A percentile compares a stretch with the other conserved stretches of the same genome.
These are phyloP conservation scores for Cercospora brassicicola DNA, from an alignment of 2,329 filamentous ascomycete genomes.

Conservation along the genomic window DNA sequence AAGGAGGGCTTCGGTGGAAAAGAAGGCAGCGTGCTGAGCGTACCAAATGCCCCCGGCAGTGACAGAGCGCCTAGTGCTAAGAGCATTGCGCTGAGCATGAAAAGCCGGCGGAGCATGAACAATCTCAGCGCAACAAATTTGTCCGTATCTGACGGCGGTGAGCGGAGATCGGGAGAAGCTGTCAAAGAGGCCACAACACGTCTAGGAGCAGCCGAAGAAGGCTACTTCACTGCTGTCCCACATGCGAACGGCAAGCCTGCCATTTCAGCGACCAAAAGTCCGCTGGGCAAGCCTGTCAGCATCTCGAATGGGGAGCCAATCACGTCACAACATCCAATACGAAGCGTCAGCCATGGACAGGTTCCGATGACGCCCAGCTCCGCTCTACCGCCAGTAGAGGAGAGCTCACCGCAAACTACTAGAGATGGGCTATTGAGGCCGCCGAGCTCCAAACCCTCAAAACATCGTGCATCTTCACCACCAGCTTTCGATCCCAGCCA, in stretches of 20 bases:
- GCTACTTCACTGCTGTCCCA: constrained; percentile 47
- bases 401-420: constrained; percentile 30
- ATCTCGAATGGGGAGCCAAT: constrained; percentile 24
- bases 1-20: constrained; percentile 38
- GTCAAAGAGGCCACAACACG: constrained; percentile 31
- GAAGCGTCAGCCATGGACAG: constrained; percentile 25
- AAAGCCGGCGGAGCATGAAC: constrained; percentile 32
- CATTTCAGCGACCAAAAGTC: constrained; percentile 37
- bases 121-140: constrained; percentile 22
- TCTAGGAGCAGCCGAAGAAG: constrained; percentile 44
- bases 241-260: constrained; percentile 39
- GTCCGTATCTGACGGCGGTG: constrained; percentile 30
- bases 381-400: constrained; percentile 33
- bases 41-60: constrained; percentile 27
- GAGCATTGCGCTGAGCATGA: constrained; percentile 41
- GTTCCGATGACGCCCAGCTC: constrained; percentile 29
- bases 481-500: constrained; percentile 40
- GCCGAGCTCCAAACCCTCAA: constrained; percentile 22
- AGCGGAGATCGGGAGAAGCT: constrained; percentile 36
- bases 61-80: constrained; percentile 35
- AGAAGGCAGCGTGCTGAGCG: constrained; percentile 34
- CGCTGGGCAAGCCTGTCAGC: constrained; percentile 25
- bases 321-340: constrained; percentile 16
- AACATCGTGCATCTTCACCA: constrained; percentile 40
- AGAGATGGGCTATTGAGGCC: constrained; percentile 33